Evolutionary conservation across 192 early-diverging fungal genomes (phyloP).

Genomic region (Coemansia sp.): DNA sequence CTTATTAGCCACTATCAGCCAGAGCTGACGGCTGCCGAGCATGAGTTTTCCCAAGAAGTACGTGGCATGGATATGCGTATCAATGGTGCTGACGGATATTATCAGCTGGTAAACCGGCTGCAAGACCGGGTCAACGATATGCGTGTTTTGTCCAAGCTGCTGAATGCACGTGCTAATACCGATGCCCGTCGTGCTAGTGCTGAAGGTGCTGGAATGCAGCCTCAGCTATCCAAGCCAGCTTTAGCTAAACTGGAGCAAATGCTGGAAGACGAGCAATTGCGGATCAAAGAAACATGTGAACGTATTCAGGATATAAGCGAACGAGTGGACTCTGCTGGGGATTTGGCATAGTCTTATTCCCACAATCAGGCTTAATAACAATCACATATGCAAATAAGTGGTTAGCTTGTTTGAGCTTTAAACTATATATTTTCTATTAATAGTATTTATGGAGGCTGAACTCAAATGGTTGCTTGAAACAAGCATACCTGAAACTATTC

Average conservation of each 20-base stretch:
- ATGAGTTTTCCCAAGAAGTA: conserved; percentile 27
- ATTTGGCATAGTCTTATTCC: not conserved
- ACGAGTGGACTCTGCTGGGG: conserved; percentile 17
- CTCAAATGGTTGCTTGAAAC: conserved; percentile 34
- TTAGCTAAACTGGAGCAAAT: conserved; percentile 17
- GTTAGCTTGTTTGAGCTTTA: too few species aligned
- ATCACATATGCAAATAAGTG: not conserved
- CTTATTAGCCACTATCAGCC: conserved; percentile 62
- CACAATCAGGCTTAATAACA: not conserved
- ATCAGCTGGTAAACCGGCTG: conserved; percentile 20
- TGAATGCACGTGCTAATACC: not conserved
- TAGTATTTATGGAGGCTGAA: conserved; percentile 12
- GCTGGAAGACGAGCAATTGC: conserved; percentile 28
- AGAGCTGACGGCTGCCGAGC: conserved; percentile 59
- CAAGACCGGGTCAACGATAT: conserved; percentile 33
- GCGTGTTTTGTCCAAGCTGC: conserved; percentile 10
- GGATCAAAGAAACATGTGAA: conserved; percentile 23
- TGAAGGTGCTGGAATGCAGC: conserved; percentile 5
- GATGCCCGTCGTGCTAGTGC: conserved; percentile 12
- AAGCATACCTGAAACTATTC: conserved; percentile 35
- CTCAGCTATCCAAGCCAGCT: conserved; percentile 12
- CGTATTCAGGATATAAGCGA: conserved; percentile 34
- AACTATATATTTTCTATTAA: too few species aligned
- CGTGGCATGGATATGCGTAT: conserved; percentile 24
- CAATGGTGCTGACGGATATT: conserved; percentile 29